Conservation (phyloP, 805 yeast species). For the Komagataella pseudopastoris region DNA sequence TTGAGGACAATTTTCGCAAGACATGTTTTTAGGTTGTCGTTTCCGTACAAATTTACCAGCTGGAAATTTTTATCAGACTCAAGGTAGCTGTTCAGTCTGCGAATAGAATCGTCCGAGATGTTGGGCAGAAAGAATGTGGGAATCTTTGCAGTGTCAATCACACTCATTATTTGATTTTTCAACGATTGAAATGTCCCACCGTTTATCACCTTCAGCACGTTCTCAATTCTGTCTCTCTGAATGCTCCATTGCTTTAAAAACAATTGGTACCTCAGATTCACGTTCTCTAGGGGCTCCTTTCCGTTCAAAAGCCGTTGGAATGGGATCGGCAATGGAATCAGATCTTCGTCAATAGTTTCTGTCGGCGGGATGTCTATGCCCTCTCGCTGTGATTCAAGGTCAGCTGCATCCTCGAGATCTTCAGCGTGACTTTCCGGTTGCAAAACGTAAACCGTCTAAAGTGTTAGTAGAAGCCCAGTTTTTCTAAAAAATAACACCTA, state of each 20-base stretch:
- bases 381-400: not conserved
- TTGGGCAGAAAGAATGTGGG: not conserved
- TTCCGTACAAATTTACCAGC: not conserved
- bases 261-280: not conserved
- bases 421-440: not conserved
- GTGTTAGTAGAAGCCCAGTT: not conserved
- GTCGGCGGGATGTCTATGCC: not conserved
- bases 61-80: not conserved
- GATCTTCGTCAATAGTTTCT: not conserved
- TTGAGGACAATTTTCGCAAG: not conserved
- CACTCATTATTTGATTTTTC: not conserved
- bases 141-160: not conserved
- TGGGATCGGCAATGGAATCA: not conserved
- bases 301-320: not conserved
- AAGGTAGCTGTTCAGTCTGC: not conserved
- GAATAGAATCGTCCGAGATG: not conserved
- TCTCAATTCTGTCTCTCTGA: not conserved
- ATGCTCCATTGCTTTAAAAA: not conserved
- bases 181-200: not conserved
- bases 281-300: not conserved
- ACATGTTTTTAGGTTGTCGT: not conserved
- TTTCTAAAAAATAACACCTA: not conserved
- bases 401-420: not conserved
- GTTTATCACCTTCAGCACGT: not conserved
- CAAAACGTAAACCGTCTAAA: not conserved